These are phyloP conservation scores for Mollisiaceae sp. DNA, from an alignment of 2,329 filamentous ascomycete genomes.

Conservation along the genomic window DNA sequence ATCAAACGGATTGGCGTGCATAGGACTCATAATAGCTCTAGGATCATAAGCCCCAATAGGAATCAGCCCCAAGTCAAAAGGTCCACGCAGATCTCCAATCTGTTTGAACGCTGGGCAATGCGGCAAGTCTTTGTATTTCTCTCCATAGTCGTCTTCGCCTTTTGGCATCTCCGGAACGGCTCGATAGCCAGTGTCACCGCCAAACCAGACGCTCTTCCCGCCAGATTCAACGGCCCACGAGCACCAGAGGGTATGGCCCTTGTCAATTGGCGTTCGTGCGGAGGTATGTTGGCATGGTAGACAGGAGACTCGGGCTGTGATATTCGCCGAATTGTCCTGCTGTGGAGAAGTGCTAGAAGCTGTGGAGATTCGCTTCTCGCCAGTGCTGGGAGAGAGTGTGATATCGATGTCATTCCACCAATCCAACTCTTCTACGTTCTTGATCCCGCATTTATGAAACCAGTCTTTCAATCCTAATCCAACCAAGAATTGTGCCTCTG, in stretches of 20 bases:
- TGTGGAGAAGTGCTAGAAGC: slow-evolving; percentile 40
- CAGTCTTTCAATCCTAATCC: slow-evolving; percentile 82
- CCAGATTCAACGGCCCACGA: slow-evolving; percentile 82
- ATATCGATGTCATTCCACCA: slow-evolving; percentile 91
- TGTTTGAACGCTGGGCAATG: slow-evolving; percentile 83
- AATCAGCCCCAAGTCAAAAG: slow-evolving; percentile 90
- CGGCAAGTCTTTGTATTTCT: slow-evolving; percentile 69
- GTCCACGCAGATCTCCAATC: slow-evolving; percentile 79
- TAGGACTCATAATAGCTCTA: slow-evolving; percentile 72
- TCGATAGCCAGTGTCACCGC: slow-evolving; percentile 80
- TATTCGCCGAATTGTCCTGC: slow-evolving; percentile 49
- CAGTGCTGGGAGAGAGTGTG: slow-evolving; percentile 55
- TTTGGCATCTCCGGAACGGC: slow-evolving; percentile 69
- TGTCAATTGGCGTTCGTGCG: slow-evolving; percentile 68
- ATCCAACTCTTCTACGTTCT: slow-evolving; percentile 85
- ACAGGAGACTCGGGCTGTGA: slow-evolving; percentile 75
- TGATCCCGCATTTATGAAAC: slow-evolving; percentile 74
- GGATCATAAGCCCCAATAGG: slow-evolving; percentile 91
- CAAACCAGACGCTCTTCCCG: slow-evolving; percentile 84
- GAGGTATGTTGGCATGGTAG: slow-evolving; percentile 86
- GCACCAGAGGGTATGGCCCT: slow-evolving; percentile 80
- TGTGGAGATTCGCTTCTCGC: slow-evolving; percentile 36
- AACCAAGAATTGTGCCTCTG: slow-evolving; percentile 85
- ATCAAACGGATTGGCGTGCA: slow-evolving; percentile 88
- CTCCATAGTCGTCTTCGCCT: slow-evolving; percentile 72